Evolutionary conservation across 176 grass and related monocot genomes (phyloP).

Genomic region (Thinopyrum elongatum): DNA sequence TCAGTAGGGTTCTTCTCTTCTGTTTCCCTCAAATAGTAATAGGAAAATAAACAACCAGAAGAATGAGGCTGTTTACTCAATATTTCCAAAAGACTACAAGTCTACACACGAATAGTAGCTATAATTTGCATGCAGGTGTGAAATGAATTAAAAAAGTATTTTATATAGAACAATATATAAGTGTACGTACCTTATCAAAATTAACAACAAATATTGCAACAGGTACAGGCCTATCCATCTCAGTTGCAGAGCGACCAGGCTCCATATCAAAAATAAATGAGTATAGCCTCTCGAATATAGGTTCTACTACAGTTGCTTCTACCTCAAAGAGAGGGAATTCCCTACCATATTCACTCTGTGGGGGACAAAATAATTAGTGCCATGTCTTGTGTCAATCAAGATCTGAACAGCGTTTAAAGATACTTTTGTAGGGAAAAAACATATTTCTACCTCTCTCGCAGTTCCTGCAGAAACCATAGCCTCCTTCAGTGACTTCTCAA

Average conservation of each 20-base stretch:
- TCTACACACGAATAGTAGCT: not conserved
- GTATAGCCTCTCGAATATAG: conserved; percentile 83
- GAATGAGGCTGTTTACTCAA: not conserved
- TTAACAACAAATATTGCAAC: conserved; percentile 95
- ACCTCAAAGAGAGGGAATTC: conserved; percentile 95
- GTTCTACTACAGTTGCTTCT: conserved; percentile 78
- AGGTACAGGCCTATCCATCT: conserved; percentile 85
- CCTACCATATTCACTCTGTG: conserved; percentile 90
- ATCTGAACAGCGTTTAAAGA: conserved; percentile 7
- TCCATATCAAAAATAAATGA: conserved; percentile 98
- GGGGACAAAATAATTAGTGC: conserved; percentile 32
- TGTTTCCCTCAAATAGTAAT: conserved; percentile 1
- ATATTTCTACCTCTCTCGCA: conserved; percentile 75
- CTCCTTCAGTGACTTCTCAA: conserved; percentile 91
- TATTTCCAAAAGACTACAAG: not conserved
- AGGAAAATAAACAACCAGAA: not conserved
- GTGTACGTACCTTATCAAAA: conserved; percentile 87
- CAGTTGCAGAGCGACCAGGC: conserved; percentile 70
- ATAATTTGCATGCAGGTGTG: conserved; percentile 12
- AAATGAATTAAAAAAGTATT: conserved; percentile 22
- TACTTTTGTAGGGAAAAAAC: not conserved
- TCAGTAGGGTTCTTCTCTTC: not conserved
- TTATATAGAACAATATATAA: conserved; percentile 1
- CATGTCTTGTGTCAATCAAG: not conserved
- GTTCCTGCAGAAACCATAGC: conserved; percentile 81